Base-by-base conservation (phyloP, 345 rosid species). In the Psidium guajava region DNA sequence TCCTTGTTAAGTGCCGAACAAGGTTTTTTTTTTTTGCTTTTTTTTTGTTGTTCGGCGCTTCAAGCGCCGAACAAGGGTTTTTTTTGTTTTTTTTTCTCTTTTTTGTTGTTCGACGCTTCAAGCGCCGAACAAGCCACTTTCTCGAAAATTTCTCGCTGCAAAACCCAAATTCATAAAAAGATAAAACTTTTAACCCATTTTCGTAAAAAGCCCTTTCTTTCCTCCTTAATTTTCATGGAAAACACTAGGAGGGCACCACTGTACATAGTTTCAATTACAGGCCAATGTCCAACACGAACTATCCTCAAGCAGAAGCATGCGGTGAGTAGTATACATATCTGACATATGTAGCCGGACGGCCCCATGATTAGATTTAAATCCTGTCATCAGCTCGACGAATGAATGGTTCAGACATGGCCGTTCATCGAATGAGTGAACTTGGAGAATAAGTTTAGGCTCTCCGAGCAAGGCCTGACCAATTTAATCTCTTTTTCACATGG, bases 361-460 rank as follows among this genome's bases (percentile, higher is more conserved):
- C 18, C 13, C 77, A 18, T 8, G 2, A 32, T 69, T 32, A 69
- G 77, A 36, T 69, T 69, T 69, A 18, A 13, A 18, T 18, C 12
- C 1, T 0, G 18, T 36, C 25, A 36, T 69, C 42, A 8, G 24
- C 77, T 10, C 6, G 0, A 0, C 5, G 47, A 69, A 11, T 4
- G 3, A 10, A 18, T 8, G 13, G 36, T 2, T 69, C 47, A 20
- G 40, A 32, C 22, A 32, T 2, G 3, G 24, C 47, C 47, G 11
- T 69, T 69, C 1, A 0, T 15, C 75, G 16, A 64, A 64, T 28
- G 75, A 22, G 42, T 28, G 75, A 64, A 16, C 75, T 64, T 64
- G 42, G 22, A 15, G 11, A 64, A 28, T 16, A 16, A 36, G 75
- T 28, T 15, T 20, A 28, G 9, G 74, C 42, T 10, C 74, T 61